Conservation (phyloP, 169 alveolate species). For the Plasmodium yoelii region DNA sequence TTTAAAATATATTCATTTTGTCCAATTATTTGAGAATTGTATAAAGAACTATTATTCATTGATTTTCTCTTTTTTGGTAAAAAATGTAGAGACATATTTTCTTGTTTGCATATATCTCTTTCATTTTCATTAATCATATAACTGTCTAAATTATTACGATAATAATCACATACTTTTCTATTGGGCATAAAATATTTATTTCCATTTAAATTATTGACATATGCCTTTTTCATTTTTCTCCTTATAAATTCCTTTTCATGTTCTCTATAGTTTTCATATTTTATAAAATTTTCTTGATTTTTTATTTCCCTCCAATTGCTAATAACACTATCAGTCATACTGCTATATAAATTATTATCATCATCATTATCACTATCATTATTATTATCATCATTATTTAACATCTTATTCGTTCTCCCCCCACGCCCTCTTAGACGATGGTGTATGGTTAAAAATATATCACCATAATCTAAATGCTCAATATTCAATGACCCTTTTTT, state of each 20-base stretch:
- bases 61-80: not conserved
- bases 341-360: not conserved
- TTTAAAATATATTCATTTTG: slow-evolving; percentile 18
- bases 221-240: slow-evolving; percentile 17
- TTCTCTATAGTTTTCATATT: not conserved
- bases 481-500: slow-evolving; percentile 30
- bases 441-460: slow-evolving; percentile 47
- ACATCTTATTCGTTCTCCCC: slow-evolving; percentile 11
- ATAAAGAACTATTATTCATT: not conserved
- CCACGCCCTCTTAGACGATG: slow-evolving; percentile 7
- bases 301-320: not conserved
- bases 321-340: not conserved
- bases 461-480: slow-evolving; percentile 67
- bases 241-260: not conserved
- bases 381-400: slow-evolving; percentile 5
- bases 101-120: slow-evolving; percentile 6
- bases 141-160: slow-evolving; percentile 2
- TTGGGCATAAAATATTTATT: slow-evolving; percentile 7
- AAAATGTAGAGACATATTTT: not conserved
- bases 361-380: not conserved
- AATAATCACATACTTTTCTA: slow-evolving; percentile 3
- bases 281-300: not conserved
- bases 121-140: slow-evolving; percentile 17
- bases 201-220: slow-evolving; percentile 4
- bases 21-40: slow-evolving; percentile 15